These are phyloP conservation scores for Dacryopinax spathularia DNA, from an alignment of 768 basidiomycete species.

Conservation along the genomic window DNA sequence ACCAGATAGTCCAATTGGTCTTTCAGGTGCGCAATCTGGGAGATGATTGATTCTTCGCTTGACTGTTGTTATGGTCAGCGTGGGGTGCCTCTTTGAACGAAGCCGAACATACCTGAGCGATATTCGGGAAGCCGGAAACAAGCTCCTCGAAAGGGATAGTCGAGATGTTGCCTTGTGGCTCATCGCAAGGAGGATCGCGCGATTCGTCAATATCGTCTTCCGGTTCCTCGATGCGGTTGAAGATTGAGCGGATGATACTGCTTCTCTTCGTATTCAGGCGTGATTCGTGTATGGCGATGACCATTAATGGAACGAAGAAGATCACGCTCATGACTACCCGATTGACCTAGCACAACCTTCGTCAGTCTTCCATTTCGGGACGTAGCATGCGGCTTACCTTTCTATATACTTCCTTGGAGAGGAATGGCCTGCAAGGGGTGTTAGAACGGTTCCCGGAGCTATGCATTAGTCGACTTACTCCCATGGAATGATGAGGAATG, in stretches of 20 bases:
- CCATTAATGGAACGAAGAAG: conserved; percentile 66
- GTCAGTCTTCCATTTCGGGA: not conserved
- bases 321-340: conserved; percentile 57
- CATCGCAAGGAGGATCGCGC: conserved; percentile 48
- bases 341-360: conserved; percentile 42
- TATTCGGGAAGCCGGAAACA: conserved; percentile 59
- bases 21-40: conserved; percentile 48
- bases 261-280: conserved; percentile 34
- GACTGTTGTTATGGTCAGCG: conserved; percentile 33
- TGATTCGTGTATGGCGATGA: conserved; percentile 67
- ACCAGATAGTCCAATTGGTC: conserved; percentile 27
- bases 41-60: conserved; percentile 49
- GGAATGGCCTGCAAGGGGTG: conserved; percentile 23
- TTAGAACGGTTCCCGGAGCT: conserved; percentile 21
- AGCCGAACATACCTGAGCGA: conserved; percentile 41
- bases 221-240: conserved; percentile 42
- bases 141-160: conserved; percentile 56
- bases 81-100: not conserved
- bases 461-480: conserved; percentile 43
- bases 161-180: conserved; percentile 46
- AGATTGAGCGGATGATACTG: conserved; percentile 56
- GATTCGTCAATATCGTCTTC: conserved; percentile 38
- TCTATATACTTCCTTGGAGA: conserved; percentile 44
- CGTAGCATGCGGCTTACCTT: conserved; percentile 28
- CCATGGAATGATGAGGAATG: conserved; percentile 62